Conservation (phyloP, 106 monocot species). For the Narthecium ossifragum region DNA sequence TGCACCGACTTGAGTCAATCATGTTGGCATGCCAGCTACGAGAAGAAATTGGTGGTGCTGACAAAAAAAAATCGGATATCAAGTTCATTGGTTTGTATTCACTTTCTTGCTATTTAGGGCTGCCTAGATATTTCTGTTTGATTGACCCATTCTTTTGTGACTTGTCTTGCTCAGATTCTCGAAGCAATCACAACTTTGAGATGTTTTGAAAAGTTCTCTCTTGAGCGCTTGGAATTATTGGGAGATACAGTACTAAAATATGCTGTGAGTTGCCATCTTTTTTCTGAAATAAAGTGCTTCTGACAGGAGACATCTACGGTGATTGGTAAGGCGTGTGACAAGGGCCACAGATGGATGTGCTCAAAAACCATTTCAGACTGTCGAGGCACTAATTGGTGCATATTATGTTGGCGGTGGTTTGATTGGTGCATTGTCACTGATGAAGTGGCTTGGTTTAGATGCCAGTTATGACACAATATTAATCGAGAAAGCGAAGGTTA, state of each 20-base stretch:
- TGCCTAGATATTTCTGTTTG: not conserved
- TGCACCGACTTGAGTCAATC: conserved; percentile 82
- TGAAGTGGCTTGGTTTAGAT: conserved; percentile 87
- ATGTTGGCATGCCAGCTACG: conserved; percentile 84
- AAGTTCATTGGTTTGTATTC: conserved; percentile 42
- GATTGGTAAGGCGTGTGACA: too few species aligned
- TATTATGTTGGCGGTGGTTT: conserved; percentile 84
- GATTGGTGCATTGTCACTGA: conserved; percentile 42
- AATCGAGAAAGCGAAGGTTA: conserved; percentile 36
- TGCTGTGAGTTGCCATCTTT: conserved; percentile 68
- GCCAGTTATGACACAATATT: conserved; percentile 24
- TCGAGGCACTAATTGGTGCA: conserved; percentile 91
- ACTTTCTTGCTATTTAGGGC: too few species aligned
- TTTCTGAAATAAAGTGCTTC: conserved; percentile 69
- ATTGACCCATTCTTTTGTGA: not conserved
- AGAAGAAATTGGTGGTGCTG: conserved; percentile 38
- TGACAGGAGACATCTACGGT: conserved; percentile 77
- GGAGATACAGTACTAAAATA: conserved; percentile 98
- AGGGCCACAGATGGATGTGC: conserved; percentile 96
- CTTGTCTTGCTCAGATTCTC: conserved; percentile 52
- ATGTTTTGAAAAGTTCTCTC: conserved; percentile 80
- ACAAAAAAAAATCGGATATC: conserved; percentile 26
- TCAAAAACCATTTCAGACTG: conserved; percentile 96
- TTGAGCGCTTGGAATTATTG: conserved; percentile 85
- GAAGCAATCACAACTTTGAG: conserved; percentile 82